These are phyloP conservation scores for Termitomyces sp. DNA, from an alignment of 768 basidiomycete species.

Conservation along the genomic window DNA sequence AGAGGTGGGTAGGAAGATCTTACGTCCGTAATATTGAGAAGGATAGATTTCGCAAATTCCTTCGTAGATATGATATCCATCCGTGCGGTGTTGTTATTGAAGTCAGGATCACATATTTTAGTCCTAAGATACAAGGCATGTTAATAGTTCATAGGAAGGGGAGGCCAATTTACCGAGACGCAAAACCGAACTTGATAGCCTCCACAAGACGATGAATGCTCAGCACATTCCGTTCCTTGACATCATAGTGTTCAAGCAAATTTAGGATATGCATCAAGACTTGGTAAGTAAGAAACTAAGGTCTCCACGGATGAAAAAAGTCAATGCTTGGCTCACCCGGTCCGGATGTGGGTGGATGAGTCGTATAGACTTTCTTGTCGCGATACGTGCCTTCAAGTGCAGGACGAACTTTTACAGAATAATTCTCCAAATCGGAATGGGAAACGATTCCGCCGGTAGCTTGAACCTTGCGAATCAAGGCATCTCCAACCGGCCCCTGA, in stretches of 20 bases:
- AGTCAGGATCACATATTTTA: constrained; percentile 74
- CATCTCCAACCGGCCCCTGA: constrained; percentile 78
- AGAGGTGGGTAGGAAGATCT: constrained; percentile 15
- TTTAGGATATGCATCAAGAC: constrained; percentile 93
- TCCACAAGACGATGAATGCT: constrained; percentile 82
- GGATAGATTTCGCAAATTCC: constrained; percentile 55
- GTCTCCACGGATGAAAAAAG: not conserved
- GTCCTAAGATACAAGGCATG: constrained; percentile 42
- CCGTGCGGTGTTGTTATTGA: constrained; percentile 45
- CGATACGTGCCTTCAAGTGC: constrained; percentile 79
- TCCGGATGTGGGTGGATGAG: constrained; percentile 82
- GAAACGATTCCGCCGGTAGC: constrained; percentile 78
- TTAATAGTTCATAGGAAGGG: not conserved
- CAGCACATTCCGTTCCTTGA: constrained; percentile 49
- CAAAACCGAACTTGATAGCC: constrained; percentile 70
- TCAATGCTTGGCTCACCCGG: constrained; percentile 36
- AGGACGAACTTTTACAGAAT: constrained; percentile 59
- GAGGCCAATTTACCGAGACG: constrained; percentile 32
- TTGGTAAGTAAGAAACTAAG: constrained; percentile 11
- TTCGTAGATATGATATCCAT: constrained; percentile 68
- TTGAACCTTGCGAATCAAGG: constrained; percentile 65
- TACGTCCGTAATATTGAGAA: constrained; percentile 79
- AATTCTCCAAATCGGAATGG: constrained; percentile 66
- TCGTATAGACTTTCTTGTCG: constrained; percentile 76
- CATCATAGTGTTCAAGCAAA: constrained; percentile 69